phyloP scores from a whole-genome alignment of 2,329 filamentous ascomycete species.

The Ilyonectria mors-panacis region DNA sequence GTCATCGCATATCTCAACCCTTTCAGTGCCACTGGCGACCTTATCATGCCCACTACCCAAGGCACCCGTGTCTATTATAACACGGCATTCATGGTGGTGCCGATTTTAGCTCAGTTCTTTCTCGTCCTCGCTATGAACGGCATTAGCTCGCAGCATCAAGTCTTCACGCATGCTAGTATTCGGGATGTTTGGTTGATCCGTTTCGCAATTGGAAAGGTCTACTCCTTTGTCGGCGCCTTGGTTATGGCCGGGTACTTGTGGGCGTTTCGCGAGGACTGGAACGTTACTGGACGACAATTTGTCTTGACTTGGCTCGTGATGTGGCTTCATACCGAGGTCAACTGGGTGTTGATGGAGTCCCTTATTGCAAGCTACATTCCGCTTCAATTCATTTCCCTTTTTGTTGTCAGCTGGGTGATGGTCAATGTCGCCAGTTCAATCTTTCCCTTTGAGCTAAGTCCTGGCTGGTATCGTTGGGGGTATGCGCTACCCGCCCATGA shows the following conservation, averaged over 20 bases:
- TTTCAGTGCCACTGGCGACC: slow-evolving; percentile 44
- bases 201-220: slow-evolving; percentile 49
- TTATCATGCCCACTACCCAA: slow-evolving; percentile 54
- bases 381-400: slow-evolving; percentile 56
- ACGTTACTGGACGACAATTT: slow-evolving; percentile 50
- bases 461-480: slow-evolving; percentile 58
- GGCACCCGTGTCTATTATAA: slow-evolving; percentile 54
- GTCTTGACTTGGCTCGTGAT: slow-evolving; percentile 46
- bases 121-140: slow-evolving; percentile 46
- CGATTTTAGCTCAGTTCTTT: slow-evolving; percentile 52
- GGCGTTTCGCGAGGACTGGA: slow-evolving; percentile 60
- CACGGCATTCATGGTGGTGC: slow-evolving; percentile 56
- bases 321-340: slow-evolving; percentile 59
- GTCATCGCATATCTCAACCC: slow-evolving; percentile 52
- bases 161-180: slow-evolving; percentile 38
- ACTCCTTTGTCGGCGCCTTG: slow-evolving; percentile 55
- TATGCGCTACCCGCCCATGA: slow-evolving; percentile 55
- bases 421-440: slow-evolving; percentile 56
- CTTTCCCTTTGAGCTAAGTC: slow-evolving; percentile 55
- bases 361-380: slow-evolving; percentile 48
- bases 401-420: slow-evolving; percentile 59
- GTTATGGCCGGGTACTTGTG: slow-evolving; percentile 59
- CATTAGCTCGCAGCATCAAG: slow-evolving; percentile 26
- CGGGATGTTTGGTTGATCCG: slow-evolving; percentile 46
- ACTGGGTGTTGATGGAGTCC: slow-evolving; percentile 60